These are phyloP conservation scores for Fragaria iinumae DNA, from an alignment of 306 rosid genomes.

Conservation along the genomic window DNA sequence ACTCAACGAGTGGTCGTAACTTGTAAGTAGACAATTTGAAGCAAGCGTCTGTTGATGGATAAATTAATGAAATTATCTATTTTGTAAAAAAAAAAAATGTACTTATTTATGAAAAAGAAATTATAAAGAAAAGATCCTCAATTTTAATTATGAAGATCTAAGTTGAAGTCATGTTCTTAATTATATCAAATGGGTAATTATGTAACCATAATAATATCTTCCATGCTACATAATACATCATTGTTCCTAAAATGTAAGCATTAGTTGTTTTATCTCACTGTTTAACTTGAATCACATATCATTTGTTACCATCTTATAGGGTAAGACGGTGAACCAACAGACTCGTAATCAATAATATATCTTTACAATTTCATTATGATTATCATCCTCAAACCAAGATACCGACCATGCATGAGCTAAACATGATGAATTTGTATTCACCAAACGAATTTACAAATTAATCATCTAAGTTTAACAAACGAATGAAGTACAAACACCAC, in stretches of 20 bases:
- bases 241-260: background rate
- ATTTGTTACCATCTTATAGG: background rate
- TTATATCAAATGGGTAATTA: background rate
- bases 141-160: background rate
- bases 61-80: too few species aligned
- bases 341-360: background rate
- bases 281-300: background rate
- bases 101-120: background rate
- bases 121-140: background rate
- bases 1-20: too few species aligned
- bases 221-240: constrained; percentile 26
- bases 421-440: constrained; percentile 17
- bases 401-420: constrained; percentile 3
- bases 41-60: too few species aligned
- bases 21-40: too few species aligned
- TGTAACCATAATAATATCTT: constrained; percentile 20
- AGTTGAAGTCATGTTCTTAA: background rate
- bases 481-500: constrained; percentile 43
- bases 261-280: background rate
- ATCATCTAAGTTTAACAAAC: constrained; percentile 41
- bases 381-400: constrained; percentile 6
- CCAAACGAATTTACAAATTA: constrained; percentile 27
- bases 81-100: too few species aligned
- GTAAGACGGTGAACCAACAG: background rate
- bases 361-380: background rate